Evolutionary conservation across 305 asterid species (phyloP).

Genomic region (Fraxinus angustifolia): DNA sequence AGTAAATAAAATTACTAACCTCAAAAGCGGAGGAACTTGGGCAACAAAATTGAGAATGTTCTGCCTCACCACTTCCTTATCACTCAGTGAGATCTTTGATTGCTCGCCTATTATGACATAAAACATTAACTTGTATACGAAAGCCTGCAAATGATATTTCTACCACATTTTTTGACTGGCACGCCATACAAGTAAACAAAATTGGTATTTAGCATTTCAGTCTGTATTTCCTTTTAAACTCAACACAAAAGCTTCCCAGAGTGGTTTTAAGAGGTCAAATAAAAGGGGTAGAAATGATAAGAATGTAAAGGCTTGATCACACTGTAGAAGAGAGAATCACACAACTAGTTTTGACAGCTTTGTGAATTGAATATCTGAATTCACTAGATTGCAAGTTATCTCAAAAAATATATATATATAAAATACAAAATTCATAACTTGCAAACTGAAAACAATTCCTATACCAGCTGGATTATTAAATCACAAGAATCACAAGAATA

Average conservation of each 20-base stretch:
- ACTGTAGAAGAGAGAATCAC: neutral
- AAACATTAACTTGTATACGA: neutral
- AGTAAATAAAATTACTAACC: constrained; percentile 38
- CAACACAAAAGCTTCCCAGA: neutral
- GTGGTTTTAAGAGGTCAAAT: neutral
- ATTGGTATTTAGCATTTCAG: neutral
- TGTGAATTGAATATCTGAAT: neutral
- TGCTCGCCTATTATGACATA: constrained; percentile 53
- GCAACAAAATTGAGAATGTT: constrained; percentile 67
- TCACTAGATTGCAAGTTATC: neutral
- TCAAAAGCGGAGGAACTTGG: constrained; percentile 82
- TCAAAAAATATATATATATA: neutral
- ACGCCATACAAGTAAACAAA: neutral
- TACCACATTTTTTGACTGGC: neutral
- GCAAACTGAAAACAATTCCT: neutral
- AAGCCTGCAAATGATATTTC: neutral
- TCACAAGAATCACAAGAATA: neutral
- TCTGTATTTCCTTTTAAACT: neutral
- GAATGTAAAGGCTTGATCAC: neutral
- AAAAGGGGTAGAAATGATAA: neutral
- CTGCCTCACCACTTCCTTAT: constrained; percentile 92
- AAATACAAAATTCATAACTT: neutral
- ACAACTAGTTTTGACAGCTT: neutral
- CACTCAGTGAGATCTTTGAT: constrained; percentile 71
- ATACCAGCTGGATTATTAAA: neutral